These are phyloP conservation scores for Suillus paluster DNA, from an alignment of 768 basidiomycete species.

Conservation along the genomic window DNA sequence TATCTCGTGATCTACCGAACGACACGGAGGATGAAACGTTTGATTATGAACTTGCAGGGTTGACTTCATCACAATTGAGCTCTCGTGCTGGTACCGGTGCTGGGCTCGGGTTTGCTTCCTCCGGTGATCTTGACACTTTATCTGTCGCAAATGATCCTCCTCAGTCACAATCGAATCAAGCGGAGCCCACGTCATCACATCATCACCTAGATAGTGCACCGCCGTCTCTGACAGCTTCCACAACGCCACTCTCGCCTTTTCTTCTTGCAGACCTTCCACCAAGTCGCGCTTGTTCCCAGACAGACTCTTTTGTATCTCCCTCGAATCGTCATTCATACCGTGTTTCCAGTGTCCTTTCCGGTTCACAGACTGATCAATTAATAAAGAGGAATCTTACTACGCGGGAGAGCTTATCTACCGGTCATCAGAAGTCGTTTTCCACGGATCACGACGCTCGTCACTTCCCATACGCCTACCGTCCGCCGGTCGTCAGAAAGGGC, in stretches of 20 bases:
- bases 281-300: conserved; percentile 30
- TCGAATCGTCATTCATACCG: conserved; percentile 15
- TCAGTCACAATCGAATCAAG: neutral
- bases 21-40: conserved; percentile 63
- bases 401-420: conserved; percentile 10
- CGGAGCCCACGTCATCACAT: conserved; percentile 8
- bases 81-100: conserved; percentile 54
- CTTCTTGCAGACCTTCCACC: neutral
- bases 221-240: neutral
- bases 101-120: conserved; percentile 45
- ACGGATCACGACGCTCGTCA: neutral
- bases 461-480: conserved; percentile 1
- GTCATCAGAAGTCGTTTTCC: conserved; percentile 7
- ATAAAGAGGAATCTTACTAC: conserved; percentile 26
- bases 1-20: conserved; percentile 78
- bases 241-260: conserved; percentile 14
- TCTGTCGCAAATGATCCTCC: neutral
- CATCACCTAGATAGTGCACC: neutral
- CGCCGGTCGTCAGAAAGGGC: conserved; percentile 5
- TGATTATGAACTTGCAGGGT: conserved; percentile 58
- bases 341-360: conserved; percentile 13
- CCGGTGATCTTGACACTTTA: conserved; percentile 21
- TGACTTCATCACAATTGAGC: conserved; percentile 53
- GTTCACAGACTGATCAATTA: conserved; percentile 12
- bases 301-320: conserved; percentile 18